Percentiles rank a stretch among this genome's conserved stretches.
Conservation (phyloP, 2,329 filamentous ascomycete species). For the Botryotinia narcissicola region DNA sequence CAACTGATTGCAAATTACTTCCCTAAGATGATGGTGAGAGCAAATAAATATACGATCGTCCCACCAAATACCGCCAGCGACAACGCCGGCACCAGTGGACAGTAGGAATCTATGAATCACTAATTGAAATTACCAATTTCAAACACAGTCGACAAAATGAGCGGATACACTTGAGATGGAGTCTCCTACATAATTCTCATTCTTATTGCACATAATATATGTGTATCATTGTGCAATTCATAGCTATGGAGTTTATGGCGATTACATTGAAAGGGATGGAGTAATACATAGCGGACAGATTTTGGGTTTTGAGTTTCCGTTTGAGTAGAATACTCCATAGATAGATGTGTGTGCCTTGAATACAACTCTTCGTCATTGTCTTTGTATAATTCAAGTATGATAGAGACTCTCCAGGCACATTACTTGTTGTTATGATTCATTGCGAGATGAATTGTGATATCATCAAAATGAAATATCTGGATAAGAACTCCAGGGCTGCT, state of each 20-base stretch:
- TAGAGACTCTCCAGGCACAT: not conserved
- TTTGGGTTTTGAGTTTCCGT: not conserved
- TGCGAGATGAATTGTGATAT: not conserved
- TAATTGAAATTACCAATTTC: not conserved
- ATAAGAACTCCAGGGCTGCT: not conserved
- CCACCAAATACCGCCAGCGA: not conserved
- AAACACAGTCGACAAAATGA: not conserved
- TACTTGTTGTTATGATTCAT: not conserved
- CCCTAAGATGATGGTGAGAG: conserved; percentile 56
- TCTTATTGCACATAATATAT: not conserved
- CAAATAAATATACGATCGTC: conserved; percentile 21
- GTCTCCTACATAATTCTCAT: not conserved
- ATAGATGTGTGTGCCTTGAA: not conserved
- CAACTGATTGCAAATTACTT: conserved; percentile 79
- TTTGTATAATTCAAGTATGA: not conserved
- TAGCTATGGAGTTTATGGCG: conserved; percentile 1
- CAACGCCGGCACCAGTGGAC: not conserved
- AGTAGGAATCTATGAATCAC: not conserved
- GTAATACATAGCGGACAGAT: not conserved
- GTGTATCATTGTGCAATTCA: not conserved
- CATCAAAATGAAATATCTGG: not conserved
- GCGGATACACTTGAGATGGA: not conserved
- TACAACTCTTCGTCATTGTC: not conserved
- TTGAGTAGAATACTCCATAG: not conserved
- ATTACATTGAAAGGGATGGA: not conserved